phyloP scores from a whole-genome alignment of 768 basidiomycete species.

The Pholiota conissans region DNA sequence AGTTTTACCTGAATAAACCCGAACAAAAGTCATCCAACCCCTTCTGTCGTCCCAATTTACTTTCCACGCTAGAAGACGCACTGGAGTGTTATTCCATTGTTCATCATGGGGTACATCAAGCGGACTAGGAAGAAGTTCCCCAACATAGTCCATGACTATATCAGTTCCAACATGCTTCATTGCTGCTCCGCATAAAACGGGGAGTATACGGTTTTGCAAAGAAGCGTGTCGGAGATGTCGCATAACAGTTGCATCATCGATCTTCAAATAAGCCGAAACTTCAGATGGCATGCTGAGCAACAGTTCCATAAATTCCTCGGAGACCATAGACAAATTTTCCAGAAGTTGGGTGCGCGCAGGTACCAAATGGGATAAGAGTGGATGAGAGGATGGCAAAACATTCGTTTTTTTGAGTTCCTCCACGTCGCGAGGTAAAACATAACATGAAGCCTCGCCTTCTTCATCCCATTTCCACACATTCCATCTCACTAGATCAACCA shows the following conservation, averaged over 20 bases:
- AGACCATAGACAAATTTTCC: conserved; percentile 79
- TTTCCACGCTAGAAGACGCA: conserved; percentile 83
- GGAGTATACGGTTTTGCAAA: conserved; percentile 63
- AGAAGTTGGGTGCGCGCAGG: conserved; percentile 69
- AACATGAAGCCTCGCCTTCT: conserved; percentile 42
- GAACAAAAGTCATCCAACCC: conserved; percentile 93
- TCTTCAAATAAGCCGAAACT: conserved; percentile 64
- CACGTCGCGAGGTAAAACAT: conserved; percentile 52
- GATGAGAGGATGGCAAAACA: conserved; percentile 60
- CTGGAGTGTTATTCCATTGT: conserved; percentile 45
- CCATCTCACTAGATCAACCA: conserved; percentile 85
- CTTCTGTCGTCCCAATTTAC: conserved; percentile 79
- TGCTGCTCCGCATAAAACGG: conserved; percentile 83
- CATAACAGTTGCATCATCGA: conserved; percentile 53
- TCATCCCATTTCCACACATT: conserved; percentile 75
- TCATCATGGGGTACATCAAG: conserved; percentile 55
- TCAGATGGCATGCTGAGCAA: conserved; percentile 58
- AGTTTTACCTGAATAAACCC: conserved; percentile 77
- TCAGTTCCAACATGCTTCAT: conserved; percentile 81
- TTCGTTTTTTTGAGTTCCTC: conserved; percentile 40
- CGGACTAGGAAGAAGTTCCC: conserved; percentile 78
- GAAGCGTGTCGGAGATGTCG: conserved; percentile 70
- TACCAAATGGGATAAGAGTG: conserved; percentile 64
- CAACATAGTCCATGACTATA: conserved; percentile 77
- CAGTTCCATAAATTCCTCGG: conserved; percentile 76